A percentile compares a stretch with the other conserved stretches of the same genome.
phyloP scores from a whole-genome alignment of 345 rosid species.

The Lepidium didymum region DNA sequence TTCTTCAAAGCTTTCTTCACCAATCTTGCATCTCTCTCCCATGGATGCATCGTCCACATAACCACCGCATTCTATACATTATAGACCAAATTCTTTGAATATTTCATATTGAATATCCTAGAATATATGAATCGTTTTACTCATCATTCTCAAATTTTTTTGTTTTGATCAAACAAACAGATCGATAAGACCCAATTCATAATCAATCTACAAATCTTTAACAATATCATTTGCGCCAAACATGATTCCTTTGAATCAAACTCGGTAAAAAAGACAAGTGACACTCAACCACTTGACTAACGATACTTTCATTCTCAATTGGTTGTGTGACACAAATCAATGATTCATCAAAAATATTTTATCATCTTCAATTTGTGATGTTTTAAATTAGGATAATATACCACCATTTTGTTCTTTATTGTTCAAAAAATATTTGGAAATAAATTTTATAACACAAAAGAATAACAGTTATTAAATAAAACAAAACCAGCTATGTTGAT shows the following conservation, averaged over 20 bases:
- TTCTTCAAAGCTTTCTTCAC: conserved; percentile 51
- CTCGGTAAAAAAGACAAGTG: too few species aligned
- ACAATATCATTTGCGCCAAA: too few species aligned
- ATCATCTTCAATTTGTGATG: not conserved
- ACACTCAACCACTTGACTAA: too few species aligned
- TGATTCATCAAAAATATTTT: not conserved
- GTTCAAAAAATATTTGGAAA: not conserved
- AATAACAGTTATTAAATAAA: not conserved
- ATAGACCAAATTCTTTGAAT: not conserved
- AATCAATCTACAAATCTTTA: too few species aligned
- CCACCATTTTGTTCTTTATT: not conserved
- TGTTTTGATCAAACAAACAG: too few species aligned
- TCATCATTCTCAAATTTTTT: too few species aligned
- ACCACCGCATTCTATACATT: conserved; percentile 57
- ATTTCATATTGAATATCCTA: not conserved
- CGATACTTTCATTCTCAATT: not conserved
- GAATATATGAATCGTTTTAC: too few species aligned
- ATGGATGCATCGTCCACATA: conserved; percentile 72
- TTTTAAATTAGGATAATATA: not conserved
- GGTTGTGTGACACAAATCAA: not conserved
- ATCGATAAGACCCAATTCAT: too few species aligned
- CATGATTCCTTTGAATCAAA: too few species aligned
- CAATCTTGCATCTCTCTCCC: conserved; percentile 95
- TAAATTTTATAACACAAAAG: not conserved
- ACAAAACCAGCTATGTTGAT: not conserved